Evolutionary conservation across 805 yeast species (phyloP).

Genomic region (Yamadazyma nakazawae): DNA sequence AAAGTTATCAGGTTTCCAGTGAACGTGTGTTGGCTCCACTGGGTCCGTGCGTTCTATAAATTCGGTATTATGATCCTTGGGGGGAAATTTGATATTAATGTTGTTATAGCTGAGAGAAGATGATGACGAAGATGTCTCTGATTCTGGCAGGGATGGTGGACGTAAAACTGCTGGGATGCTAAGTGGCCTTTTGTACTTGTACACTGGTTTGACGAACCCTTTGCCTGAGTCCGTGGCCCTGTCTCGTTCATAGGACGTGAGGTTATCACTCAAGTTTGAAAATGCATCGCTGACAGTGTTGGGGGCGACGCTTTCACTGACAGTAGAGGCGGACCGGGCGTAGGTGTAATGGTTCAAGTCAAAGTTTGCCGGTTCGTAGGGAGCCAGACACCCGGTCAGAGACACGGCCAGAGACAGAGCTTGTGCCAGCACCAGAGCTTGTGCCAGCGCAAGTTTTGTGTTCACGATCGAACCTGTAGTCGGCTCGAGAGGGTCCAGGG

Average conservation of each 20-base stretch:
- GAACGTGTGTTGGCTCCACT: slow-evolving; percentile 47
- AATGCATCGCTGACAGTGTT: slow-evolving; percentile 17
- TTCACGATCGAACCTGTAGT: too few species aligned
- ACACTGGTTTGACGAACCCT: slow-evolving; percentile 33
- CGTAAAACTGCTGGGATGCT: slow-evolving; percentile 53
- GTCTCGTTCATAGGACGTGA: slow-evolving; percentile 18
- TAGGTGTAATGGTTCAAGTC: slow-evolving; percentile 29
- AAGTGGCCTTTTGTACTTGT: slow-evolving; percentile 45
- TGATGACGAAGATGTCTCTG: not conserved
- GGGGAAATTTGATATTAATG: slow-evolving; percentile 1
- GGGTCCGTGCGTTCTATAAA: not conserved
- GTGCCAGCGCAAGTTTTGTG: too few species aligned
- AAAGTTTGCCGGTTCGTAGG: slow-evolving; percentile 41
- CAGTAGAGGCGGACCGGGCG: slow-evolving; percentile 7
- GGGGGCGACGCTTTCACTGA: not conserved
- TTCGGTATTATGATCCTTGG: not conserved
- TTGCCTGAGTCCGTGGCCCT: not conserved
- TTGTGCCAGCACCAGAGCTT: not conserved
- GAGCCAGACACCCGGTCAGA: not conserved
- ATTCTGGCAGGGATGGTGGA: slow-evolving; percentile 21
- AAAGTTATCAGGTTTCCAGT: slow-evolving; percentile 49
- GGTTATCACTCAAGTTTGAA: slow-evolving; percentile 21
- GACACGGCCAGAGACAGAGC: not conserved
- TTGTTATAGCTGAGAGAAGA: not conserved
- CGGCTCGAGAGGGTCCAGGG: too few species aligned